Evolutionary conservation across 75 land plant genomes (phyloP), one percentile per base, ranked within the genome.

Genomic region (Azolla pinnata): DNA sequence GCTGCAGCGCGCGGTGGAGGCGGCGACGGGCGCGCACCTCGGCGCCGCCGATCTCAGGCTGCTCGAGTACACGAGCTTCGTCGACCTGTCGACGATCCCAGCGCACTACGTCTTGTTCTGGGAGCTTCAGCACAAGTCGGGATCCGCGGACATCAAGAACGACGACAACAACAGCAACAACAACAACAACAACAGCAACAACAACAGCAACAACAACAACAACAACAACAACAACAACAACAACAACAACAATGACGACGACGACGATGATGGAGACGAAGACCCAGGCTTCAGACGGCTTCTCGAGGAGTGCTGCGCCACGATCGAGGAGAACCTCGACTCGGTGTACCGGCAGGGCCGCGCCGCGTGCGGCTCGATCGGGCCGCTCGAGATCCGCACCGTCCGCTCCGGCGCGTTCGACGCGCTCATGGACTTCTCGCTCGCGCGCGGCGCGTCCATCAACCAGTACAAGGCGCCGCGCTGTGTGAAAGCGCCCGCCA

Each of bases 401-500:
- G 67, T 71, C 0, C 54, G 38, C 21, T 2, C 25, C 12, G 26
- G 18, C 12, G 53, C 33, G 21, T 54, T 33, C 27, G 54, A 65
- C 48, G 32, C 9, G 34, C 58, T 40, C 18, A 65, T 32, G 18
- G 60, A 30, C 10, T 14, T 16, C 54, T 33, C 29, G 27, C 29
- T 17, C 19, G 25, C 8, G 28, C 70, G 9, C 90, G 85, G 69
- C 2, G 49, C 14, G 23, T 46, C 49, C 10, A 4, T 46, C 10
- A 14, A 23, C 49, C 49, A 46, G 17, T 85, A 82, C 81, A 89
- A 89, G 72, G 72, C 86, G 0, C 96, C 96, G 0, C 29, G 86
- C 24, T 82, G 86, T 54, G 76, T 85, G 46, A 82, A 66, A 45
- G 66, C 47, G 29, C 69, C 61, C 10, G 75, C 81, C 31, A 60